Conservation (phyloP, 208 protist genomes). For the Phytomonas francai region DNA sequence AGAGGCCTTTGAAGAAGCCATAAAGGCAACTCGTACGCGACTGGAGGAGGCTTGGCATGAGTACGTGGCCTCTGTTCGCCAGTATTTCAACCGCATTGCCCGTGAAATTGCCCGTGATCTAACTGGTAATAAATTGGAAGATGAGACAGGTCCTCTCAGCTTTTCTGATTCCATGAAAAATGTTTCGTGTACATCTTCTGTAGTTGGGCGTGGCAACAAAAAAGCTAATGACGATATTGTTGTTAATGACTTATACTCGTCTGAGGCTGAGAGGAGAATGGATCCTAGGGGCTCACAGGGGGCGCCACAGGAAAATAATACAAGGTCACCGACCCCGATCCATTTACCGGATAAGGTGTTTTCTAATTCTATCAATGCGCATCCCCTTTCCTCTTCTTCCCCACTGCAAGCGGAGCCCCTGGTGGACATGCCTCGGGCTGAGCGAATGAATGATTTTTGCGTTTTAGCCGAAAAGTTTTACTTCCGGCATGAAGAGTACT, state of each 20-base stretch:
- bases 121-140: conserved; percentile 3
- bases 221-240: background rate
- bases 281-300: background rate
- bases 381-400: background rate
- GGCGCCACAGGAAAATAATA: background rate
- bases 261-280: background rate
- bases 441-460: conserved; percentile 77
- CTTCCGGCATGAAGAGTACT: conserved; percentile 38
- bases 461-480: conserved; percentile 65
- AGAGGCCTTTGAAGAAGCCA: background rate
- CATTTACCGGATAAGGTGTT: background rate
- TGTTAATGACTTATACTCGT: background rate
- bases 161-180: background rate
- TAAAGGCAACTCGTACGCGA: conserved; percentile 6
- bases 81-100: conserved; percentile 28
- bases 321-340: background rate
- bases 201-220: background rate
- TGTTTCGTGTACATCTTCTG: background rate
- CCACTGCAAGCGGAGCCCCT: background rate
- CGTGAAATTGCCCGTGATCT: conserved; percentile 20
- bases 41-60: conserved; percentile 43
- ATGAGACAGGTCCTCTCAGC: background rate
- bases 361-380: background rate
- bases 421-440: conserved; percentile 22
- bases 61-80: conserved; percentile 38